Base-by-base conservation (phyloP, 768 basidiomycete genomes). In the Boletus edulis region DNA sequence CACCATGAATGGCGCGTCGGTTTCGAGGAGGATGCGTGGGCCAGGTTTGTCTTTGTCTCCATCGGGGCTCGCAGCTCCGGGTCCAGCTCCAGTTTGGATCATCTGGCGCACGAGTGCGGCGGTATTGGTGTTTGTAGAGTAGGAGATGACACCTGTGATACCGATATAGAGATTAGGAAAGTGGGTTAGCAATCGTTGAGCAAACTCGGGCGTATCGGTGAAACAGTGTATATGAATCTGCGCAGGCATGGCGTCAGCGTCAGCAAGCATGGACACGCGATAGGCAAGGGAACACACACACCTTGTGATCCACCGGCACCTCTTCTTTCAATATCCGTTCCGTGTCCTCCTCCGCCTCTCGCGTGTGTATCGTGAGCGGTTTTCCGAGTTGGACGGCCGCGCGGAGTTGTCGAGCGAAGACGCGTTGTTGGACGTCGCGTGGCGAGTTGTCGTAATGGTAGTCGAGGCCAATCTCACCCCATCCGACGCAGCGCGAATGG, bases 381-480 rank as follows among this genome's bases (percentile, higher is more conserved):
- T 94, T 94, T 3, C 78, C 77, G 1, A 91, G 76, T 17, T 73
- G 70, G 6, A 94, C 79, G 0, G 91, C 91, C 1, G 79, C 79
- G 15, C 75, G 74, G 7, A 94, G 79, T 67, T 94, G 92, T 10
- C 86, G 75, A 2, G 71, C 67, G 47, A 94, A 85, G 12, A 91
- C 82, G 0, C 72, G 72, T 51, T 78, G 83, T 62, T 94, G 92
- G 2, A 85, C 62, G 0, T 81, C 78, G 11, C 86, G 81, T 0
- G 90, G 88, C 0, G 89, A 89, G 57, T 83, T 78, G 69, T 89
- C 83, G 68, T 93, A 91, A 67, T 92, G 89, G 61, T 90, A 92
- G 57, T 94, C 91, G 13, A 91, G 78, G 0, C 92, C 91, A 52
- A 93, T 93, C 64, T 95, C 92, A 1, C 92, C 92, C 85, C 87